These are phyloP conservation scores for Polygonum aviculare DNA, from an alignment of 148 eudicot species.

Conservation along the genomic window DNA sequence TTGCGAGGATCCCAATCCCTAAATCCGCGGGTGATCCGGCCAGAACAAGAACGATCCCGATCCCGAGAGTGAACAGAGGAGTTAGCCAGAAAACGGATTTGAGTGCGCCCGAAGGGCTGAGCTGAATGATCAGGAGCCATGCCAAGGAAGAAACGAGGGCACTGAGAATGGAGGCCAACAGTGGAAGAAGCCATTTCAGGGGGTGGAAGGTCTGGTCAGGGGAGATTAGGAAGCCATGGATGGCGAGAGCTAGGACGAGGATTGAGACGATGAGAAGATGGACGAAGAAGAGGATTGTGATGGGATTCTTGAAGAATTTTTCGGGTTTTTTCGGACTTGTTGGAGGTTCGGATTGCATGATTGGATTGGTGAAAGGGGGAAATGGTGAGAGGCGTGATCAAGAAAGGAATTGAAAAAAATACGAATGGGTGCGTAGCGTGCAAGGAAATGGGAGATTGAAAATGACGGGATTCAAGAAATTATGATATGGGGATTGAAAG, in stretches of 20 bases:
- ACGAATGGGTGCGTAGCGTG: slow-evolving; percentile 5
- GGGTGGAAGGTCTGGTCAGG: slow-evolving; percentile 25
- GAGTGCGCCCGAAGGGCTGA: slow-evolving; percentile 21
- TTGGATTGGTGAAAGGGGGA: background rate
- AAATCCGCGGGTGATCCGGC: slow-evolving; percentile 32
- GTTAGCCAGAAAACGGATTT: slow-evolving; percentile 45
- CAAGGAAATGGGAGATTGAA: background rate
- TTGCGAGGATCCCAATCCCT: slow-evolving; percentile 28
- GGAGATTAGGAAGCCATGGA: slow-evolving; percentile 26
- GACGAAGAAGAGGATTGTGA: slow-evolving; percentile 21
- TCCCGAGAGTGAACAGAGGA: slow-evolving; percentile 40
- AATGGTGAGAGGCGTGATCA: background rate
- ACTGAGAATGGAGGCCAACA: slow-evolving; percentile 29
- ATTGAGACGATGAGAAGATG: slow-evolving; percentile 20
- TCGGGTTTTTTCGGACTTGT: background rate
- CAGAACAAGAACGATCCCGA: slow-evolving; percentile 36
- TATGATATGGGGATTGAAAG: background rate
- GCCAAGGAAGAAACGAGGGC: slow-evolving; percentile 25
- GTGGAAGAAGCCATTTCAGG: slow-evolving; percentile 32
- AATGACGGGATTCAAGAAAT: background rate
- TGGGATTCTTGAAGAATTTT: background rate
- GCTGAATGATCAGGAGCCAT: slow-evolving; percentile 22
- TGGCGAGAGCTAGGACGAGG: slow-evolving; percentile 19
- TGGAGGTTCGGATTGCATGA: slow-evolving; percentile 1
- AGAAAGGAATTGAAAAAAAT: background rate